These are phyloP conservation scores for Neckera pumila DNA, from an alignment of 225 moss, liverwort and hornwort species.

Conservation along the genomic window DNA sequence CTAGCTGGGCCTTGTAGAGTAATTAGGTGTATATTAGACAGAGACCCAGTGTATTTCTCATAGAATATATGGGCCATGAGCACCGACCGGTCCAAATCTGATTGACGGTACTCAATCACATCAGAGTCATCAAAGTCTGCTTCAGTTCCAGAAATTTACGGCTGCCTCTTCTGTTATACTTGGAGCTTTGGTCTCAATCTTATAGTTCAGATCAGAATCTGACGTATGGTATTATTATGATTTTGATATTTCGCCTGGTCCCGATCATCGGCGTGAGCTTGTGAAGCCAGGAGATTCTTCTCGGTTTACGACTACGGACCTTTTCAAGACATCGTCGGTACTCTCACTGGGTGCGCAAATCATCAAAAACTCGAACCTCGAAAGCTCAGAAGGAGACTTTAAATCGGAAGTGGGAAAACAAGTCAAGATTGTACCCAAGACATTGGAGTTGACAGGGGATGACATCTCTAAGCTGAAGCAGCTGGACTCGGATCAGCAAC, in stretches of 20 bases:
- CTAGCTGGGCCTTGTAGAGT: not conserved
- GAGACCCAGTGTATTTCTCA: not conserved
- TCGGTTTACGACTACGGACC: not conserved
- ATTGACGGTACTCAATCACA: not conserved
- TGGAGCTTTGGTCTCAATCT: not conserved
- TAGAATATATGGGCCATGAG: not conserved
- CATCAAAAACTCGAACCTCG: not conserved
- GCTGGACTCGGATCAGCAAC: not conserved
- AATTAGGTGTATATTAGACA: not conserved
- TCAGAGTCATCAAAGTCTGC: not conserved
- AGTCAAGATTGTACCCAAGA: not conserved
- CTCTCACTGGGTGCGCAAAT: not conserved
- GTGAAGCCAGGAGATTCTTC: not conserved
- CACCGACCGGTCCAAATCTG: not conserved
- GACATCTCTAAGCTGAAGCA: not conserved
- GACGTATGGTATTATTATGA: not conserved
- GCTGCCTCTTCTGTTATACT: not conserved
- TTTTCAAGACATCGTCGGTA: not conserved
- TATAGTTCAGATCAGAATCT: not conserved
- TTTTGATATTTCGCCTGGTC: not conserved
- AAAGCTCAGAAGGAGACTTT: not conserved
- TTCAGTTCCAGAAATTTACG: not conserved
- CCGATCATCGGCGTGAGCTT: slow-evolving; percentile 21
- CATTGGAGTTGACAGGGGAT: not conserved
- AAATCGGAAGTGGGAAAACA: not conserved